Conservation (phyloP, 148 eudicot genomes). For the Hydrangea macrophylla region DNA sequence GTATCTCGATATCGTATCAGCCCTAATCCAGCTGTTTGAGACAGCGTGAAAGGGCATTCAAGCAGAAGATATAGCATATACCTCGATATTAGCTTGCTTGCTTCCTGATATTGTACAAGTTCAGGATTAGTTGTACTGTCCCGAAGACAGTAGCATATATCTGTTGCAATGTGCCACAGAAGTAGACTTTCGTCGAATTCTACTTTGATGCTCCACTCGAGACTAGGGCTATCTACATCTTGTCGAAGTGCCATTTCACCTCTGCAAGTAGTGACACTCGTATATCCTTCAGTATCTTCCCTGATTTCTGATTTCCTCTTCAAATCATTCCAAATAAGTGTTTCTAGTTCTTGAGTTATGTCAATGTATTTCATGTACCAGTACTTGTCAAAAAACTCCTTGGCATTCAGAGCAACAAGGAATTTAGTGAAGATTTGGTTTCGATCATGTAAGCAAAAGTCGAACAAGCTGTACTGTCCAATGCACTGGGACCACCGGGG, state of each 20-base stretch:
- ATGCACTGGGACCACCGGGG: not conserved
- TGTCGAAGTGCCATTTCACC: too few relatives aligned
- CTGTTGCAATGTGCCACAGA: not conserved
- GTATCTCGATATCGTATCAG: not conserved
- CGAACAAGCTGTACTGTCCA: not conserved
- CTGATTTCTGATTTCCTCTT: too few relatives aligned
- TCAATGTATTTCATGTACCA: not conserved
- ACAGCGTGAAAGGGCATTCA: not conserved
- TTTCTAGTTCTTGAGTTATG: not conserved
- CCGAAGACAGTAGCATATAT: not conserved
- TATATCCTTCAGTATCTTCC: not conserved
- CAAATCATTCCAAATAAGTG: too few relatives aligned
- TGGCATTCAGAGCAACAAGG: not conserved
- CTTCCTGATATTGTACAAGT: too few relatives aligned
- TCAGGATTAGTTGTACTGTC: not conserved
- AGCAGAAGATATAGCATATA: not conserved
- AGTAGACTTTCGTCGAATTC: not conserved
- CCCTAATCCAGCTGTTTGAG: not conserved
- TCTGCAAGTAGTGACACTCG: not conserved
- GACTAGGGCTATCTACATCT: not conserved
- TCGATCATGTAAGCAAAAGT: not conserved
- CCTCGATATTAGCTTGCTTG: not conserved
- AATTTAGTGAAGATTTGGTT: not conserved
- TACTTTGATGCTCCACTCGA: not conserved
- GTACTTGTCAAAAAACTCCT: not conserved